Evolutionary conservation across 306 rosid species (phyloP), one percentile per base, ranked within the genome.

Genomic region (Prunus davidiana): DNA sequence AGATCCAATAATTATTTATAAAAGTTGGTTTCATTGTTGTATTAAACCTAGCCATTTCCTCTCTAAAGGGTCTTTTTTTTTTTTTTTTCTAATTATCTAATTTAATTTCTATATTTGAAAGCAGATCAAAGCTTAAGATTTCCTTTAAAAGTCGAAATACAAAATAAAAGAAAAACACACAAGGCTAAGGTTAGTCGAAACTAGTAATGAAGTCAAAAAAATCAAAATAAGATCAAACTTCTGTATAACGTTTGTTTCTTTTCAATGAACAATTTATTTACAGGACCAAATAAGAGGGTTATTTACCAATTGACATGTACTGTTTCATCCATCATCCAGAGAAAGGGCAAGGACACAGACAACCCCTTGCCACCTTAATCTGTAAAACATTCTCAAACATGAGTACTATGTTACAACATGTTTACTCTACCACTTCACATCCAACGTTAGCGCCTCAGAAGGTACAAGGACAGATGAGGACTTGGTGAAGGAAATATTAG

Each of bases 371-470:
- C 49, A 20, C 55, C 65, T 41, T 63, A n/a, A 65, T 66, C 43
- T 73, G 54, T 47, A 45, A 25, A 73, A 67, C 19, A 20, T 30
- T 60, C 22, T 50, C 55, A 70, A 54, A 64, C 12, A 50, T 8
- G 20, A 74, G 47, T 62, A 41, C 67, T 76, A 79, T 54, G 46
- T 52, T 71, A 83, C 73, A 84, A 68, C 60, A 45, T 79, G 72
- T 67, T 77, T 73, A 13, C 63, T 74, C 87, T 95, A 92, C 98
- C 96, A 95, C 81, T 92, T 90, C 74, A 95, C 87, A 84, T 88
- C 98, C 79, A 95, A 81, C 14, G 98, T 95, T 30, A 95, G 88
- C 45, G 98, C 89, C 76, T 92, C 97, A 0, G 97, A 79, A 49
- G 97, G 91, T 71, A 90, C 90, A 67, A 92, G 93, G 55, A 87